Conservation (phyloP, 1,139 yeast species). For the Pichia sp. region DNA sequence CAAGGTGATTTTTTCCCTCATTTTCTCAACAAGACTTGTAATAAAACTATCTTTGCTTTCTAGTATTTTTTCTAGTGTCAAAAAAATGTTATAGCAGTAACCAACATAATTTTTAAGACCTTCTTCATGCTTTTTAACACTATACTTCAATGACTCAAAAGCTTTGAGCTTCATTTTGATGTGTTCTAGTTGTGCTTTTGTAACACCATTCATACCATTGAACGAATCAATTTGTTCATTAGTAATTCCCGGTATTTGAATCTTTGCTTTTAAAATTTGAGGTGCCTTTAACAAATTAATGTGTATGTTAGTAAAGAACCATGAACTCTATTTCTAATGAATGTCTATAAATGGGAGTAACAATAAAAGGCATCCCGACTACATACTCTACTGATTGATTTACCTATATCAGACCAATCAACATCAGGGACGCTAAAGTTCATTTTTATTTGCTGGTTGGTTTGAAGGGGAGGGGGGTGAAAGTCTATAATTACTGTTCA, state of each 20-base stretch:
- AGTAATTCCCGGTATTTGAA: slow-evolving; percentile 4
- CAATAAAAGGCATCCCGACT: background rate
- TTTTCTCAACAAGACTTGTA: slow-evolving; percentile 9
- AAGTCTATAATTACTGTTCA: background rate
- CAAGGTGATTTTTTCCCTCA: slow-evolving; percentile 12
- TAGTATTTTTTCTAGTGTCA: slow-evolving; percentile 12
- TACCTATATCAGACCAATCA: slow-evolving; percentile 25
- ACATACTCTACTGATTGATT: slow-evolving; percentile 21
- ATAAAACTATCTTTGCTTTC: background rate
- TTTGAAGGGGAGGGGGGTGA: too few relatives aligned
- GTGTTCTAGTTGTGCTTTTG: slow-evolving; percentile 13
- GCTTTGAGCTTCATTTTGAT: slow-evolving; percentile 15
- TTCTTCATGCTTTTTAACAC: slow-evolving; percentile 19
- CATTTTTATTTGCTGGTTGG: background rate
- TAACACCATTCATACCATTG: slow-evolving; percentile 22
- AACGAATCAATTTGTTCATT: slow-evolving; percentile 27
- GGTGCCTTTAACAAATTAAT: slow-evolving; percentile 15
- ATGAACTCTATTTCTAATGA: background rate
- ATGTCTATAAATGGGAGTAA: too few relatives aligned
- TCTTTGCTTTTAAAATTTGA: slow-evolving; percentile 9
- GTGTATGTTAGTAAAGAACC: background rate
- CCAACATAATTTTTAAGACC: slow-evolving; percentile 14
- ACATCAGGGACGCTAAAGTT: slow-evolving; percentile 20
- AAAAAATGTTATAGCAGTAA: slow-evolving; percentile 11
- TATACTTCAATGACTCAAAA: slow-evolving; percentile 17